Conservation (phyloP, 768 basidiomycete genomes). For the Gelatoporia subvermispora region DNA sequence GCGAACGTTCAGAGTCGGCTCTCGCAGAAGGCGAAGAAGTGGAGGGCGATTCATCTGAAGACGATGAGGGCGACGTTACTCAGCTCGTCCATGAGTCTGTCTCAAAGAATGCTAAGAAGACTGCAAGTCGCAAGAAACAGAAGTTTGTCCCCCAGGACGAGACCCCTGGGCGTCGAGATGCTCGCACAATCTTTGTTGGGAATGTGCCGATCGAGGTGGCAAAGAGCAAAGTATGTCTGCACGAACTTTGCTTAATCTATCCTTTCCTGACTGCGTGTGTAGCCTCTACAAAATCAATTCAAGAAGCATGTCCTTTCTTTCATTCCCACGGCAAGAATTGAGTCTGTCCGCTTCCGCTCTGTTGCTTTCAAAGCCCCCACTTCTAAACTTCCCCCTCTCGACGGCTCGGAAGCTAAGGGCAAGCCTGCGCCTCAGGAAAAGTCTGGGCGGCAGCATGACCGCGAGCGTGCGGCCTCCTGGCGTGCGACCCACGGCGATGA, state of each 20-base stretch:
- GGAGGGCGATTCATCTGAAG: conserved; percentile 20
- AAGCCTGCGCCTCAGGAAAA: conserved; percentile 16
- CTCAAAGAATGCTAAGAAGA: conserved; percentile 23
- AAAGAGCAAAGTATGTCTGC: conserved; percentile 60
- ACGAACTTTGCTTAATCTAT: background rate
- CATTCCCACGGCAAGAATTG: conserved; percentile 75
- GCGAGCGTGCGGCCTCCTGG: conserved; percentile 59
- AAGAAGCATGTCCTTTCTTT: conserved; percentile 70
- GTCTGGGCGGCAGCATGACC: conserved; percentile 43
- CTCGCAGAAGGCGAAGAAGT: conserved; percentile 10
- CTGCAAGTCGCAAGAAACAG: conserved; percentile 25
- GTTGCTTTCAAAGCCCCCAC: conserved; percentile 87
- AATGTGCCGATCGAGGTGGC: conserved; percentile 78
- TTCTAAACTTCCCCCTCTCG: conserved; percentile 45
- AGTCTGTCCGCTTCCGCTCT: conserved; percentile 91
- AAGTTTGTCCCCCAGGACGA: conserved; percentile 66
- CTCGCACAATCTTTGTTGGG: conserved; percentile 87
- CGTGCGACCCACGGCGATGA: conserved; percentile 33
- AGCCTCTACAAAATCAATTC: conserved; percentile 76
- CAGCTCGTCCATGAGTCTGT: conserved; percentile 65
- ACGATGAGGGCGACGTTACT: conserved; percentile 31
- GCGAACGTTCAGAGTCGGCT: background rate
- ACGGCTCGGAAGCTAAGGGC: conserved; percentile 23
- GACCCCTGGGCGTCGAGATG: conserved; percentile 66
- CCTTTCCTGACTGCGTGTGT: background rate